Conservation (phyloP, 2,329 filamentous ascomycete genomes). For the Pestalotiopsis sp. region DNA sequence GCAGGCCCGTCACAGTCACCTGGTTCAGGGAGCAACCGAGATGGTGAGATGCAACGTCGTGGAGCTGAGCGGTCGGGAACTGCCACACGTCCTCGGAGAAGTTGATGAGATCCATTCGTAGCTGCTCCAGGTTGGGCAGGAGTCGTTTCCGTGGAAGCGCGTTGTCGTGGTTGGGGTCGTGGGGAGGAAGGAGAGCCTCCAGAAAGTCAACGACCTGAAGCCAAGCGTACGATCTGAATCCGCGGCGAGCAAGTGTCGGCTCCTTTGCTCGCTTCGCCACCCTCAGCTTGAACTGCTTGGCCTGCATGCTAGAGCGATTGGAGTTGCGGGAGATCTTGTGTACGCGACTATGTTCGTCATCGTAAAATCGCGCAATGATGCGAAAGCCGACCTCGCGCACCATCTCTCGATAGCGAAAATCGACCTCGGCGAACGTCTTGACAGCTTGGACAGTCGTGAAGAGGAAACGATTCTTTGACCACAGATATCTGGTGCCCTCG, state of each 20-base stretch:
- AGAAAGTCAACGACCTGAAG: conserved; percentile 56
- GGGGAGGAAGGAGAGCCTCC: conserved; percentile 52
- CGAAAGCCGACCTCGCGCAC: conserved; percentile 53
- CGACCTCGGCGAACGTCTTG: conserved; percentile 50
- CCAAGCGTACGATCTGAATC: conserved; percentile 59
- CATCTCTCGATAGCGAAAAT: conserved; percentile 41
- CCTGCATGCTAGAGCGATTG: conserved; percentile 41
- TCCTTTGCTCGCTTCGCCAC: conserved; percentile 47
- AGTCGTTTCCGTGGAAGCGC: conserved; percentile 37
- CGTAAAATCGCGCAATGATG: conserved; percentile 58
- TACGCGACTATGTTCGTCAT: conserved; percentile 44
- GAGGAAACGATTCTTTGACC: conserved; percentile 54
- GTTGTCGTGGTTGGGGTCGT: conserved; percentile 40
- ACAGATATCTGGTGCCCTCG: conserved; percentile 53
- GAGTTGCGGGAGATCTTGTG: conserved; percentile 45
- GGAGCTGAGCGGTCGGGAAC: conserved; percentile 49
- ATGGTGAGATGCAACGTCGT: conserved; percentile 56
- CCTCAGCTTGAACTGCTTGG: conserved; percentile 41
- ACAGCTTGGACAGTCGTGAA: conserved; percentile 57
- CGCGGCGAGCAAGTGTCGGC: conserved; percentile 48
- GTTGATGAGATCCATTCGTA: conserved; percentile 59
- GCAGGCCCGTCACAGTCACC: conserved; percentile 54
- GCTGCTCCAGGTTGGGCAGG: conserved; percentile 46
- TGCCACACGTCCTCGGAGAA: conserved; percentile 50
- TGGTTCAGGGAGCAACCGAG: conserved; percentile 56